Conservation (phyloP, 2,329 filamentous ascomycete species). For the Penicillium sp. region DNA sequence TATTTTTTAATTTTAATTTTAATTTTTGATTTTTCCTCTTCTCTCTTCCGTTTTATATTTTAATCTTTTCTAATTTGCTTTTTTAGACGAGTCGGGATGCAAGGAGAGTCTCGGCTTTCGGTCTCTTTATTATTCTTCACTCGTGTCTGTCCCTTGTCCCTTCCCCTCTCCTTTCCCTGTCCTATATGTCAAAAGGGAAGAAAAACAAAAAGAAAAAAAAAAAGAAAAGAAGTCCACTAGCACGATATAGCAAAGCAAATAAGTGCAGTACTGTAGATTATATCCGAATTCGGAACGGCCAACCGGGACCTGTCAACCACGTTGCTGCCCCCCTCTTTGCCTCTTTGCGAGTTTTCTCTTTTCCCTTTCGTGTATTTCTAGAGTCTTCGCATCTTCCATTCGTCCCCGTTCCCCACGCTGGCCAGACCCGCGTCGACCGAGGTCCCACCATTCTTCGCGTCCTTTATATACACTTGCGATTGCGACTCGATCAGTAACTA, state of each 20-base stretch:
- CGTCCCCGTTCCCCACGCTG: slow-evolving; percentile 3
- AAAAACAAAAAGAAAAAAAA: not conserved
- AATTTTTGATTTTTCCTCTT: not conserved
- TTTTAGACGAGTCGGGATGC: slow-evolving; percentile 6
- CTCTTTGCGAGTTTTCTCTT: not conserved
- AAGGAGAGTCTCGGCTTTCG: slow-evolving; percentile 1
- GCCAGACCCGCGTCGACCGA: slow-evolving; percentile 9
- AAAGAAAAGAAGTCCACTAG: not conserved
- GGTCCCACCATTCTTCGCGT: slow-evolving; percentile 1
- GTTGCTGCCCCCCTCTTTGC: slow-evolving; percentile 12
- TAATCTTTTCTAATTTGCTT: not conserved
- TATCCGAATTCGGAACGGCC: slow-evolving; percentile 4
- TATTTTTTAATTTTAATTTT: not conserved
- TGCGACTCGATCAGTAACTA: no score
- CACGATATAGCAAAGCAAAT: not conserved
- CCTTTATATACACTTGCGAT: not conserved
- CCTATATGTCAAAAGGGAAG: no score
- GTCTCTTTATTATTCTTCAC: not conserved
- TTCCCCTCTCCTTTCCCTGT: not conserved
- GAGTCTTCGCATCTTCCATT: not conserved
- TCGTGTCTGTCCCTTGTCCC: not conserved
- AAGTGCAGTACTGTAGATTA: not conserved
- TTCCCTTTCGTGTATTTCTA: not conserved
- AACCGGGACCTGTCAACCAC: slow-evolving; percentile 19
- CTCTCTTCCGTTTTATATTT: not conserved